Conservation (phyloP, 441 rosid genomes). For the Corymbia citriodora region DNA sequence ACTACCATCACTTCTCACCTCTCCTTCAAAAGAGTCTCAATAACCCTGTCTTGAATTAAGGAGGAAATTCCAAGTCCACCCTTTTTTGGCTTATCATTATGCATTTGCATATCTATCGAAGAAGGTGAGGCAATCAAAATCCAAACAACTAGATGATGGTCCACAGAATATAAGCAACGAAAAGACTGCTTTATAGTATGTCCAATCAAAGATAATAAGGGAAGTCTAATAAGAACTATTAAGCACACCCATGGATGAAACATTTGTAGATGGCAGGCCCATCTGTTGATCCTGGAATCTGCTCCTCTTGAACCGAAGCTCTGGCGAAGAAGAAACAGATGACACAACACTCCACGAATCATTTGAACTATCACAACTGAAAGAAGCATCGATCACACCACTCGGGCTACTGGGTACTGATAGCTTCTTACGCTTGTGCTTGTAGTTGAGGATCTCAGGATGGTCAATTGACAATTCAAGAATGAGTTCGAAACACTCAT, state of each 20-base stretch:
- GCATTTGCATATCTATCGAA: not conserved
- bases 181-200: slow-evolving; percentile 20
- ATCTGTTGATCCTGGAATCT: slow-evolving; percentile 62
- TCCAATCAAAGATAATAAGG: slow-evolving; percentile 15
- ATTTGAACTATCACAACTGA: slow-evolving; percentile 45
- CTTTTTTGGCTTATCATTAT: not conserved
- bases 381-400: slow-evolving; percentile 34
- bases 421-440: slow-evolving; percentile 30
- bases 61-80: not conserved
- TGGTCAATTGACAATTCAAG: slow-evolving; percentile 21
- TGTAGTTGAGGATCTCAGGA: slow-evolving; percentile 11
- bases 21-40: not conserved
- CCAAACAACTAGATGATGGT: slow-evolving; percentile 8
- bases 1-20: not conserved
- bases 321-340: slow-evolving; percentile 30
- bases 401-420: slow-evolving; percentile 26
- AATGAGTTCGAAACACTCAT: slow-evolving; percentile 37
- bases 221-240: slow-evolving; percentile 55
- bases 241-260: slow-evolving; percentile 58
- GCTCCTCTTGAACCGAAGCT: slow-evolving; percentile 49
- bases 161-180: slow-evolving; percentile 13
- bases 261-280: slow-evolving; percentile 51
- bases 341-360: slow-evolving; percentile 33
- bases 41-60: not conserved
- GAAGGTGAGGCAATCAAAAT: not conserved